These are phyloP conservation scores for Boletus eberwhitei DNA, from an alignment of 768 basidiomycete genomes.

Conservation along the genomic window DNA sequence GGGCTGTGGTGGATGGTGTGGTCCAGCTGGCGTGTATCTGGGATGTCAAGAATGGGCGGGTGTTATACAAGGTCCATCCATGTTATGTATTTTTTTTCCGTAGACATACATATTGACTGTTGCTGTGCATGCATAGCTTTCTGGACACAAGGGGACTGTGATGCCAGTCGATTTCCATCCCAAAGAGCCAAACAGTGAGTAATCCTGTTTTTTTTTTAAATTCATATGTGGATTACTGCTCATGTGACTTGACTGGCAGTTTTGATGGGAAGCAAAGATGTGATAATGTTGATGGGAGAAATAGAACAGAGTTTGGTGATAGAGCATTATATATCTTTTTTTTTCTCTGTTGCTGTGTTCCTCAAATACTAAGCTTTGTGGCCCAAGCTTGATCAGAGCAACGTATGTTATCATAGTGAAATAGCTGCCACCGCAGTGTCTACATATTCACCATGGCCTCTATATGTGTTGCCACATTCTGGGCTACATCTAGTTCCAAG, in stretches of 20 bases:
- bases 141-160: conserved; percentile 96
- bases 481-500: conserved; percentile 21
- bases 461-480: conserved; percentile 22
- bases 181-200: conserved; percentile 89
- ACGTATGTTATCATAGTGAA: conserved; percentile 3
- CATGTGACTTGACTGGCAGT: conserved; percentile 42
- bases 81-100: not conserved
- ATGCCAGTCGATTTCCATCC: conserved; percentile 96
- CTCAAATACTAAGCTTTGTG: not conserved
- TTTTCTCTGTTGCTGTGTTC: not conserved
- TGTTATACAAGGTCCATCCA: conserved; percentile 69
- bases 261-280: conserved; percentile 89
- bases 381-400: not conserved
- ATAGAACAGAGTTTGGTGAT: conserved; percentile 62
- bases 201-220: not conserved
- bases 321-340: conserved; percentile 27
- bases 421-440: not conserved
- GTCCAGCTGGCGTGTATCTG: conserved; percentile 84
- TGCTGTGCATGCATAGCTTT: conserved; percentile 57
- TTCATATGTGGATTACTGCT: not conserved
- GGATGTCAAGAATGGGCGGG: conserved; percentile 76
- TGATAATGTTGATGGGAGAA: conserved; percentile 88
- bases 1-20: conserved; percentile 88
- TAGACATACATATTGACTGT: not conserved
- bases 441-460: conserved; percentile 9